A percentile compares a stretch with the other conserved stretches of the same genome.
Evolutionary conservation across 2,329 filamentous ascomycete species (phyloP).

Genomic region (Talaromyces sp.): DNA sequence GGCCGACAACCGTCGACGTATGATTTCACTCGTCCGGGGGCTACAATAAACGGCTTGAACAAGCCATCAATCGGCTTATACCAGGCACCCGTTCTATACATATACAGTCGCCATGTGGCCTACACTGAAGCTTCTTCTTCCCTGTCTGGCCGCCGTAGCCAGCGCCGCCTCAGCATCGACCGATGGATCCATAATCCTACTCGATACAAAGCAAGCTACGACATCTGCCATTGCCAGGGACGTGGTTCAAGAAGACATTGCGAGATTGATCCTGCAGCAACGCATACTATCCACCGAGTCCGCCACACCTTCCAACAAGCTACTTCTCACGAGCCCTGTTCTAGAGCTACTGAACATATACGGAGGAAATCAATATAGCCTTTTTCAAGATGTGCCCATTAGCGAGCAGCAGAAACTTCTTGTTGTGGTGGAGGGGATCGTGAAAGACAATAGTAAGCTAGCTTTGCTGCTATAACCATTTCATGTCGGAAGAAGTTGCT

Average conservation of each 20-base stretch:
- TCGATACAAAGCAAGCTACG: conserved; percentile 21
- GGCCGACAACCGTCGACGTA: not conserved
- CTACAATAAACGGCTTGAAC: conserved; percentile 8
- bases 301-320: conserved; percentile 32
- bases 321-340: conserved; percentile 46
- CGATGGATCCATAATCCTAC: conserved; percentile 35
- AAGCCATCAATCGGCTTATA: conserved; percentile 6
- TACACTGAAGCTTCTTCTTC: conserved; percentile 28
- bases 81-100: not conserved
- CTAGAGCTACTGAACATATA: conserved; percentile 60
- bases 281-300: conserved; percentile 50
- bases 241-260: conserved; percentile 30
- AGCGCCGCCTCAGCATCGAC: conserved; percentile 27
- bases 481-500: not conserved
- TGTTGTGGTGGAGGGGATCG: conserved; percentile 53
- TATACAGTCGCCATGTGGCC: conserved; percentile 26
- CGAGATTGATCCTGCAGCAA: conserved; percentile 43
- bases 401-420: conserved; percentile 29
- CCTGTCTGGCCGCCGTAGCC: conserved; percentile 26
- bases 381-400: conserved; percentile 46
- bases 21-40: not conserved
- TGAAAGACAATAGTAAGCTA: conserved; percentile 58
- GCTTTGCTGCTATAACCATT: not conserved
- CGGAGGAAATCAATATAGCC: conserved; percentile 50
- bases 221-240: conserved; percentile 9